These are phyloP conservation scores for Acer yangbiense DNA, from an alignment of 345 rosid species.

Conservation along the genomic window DNA sequence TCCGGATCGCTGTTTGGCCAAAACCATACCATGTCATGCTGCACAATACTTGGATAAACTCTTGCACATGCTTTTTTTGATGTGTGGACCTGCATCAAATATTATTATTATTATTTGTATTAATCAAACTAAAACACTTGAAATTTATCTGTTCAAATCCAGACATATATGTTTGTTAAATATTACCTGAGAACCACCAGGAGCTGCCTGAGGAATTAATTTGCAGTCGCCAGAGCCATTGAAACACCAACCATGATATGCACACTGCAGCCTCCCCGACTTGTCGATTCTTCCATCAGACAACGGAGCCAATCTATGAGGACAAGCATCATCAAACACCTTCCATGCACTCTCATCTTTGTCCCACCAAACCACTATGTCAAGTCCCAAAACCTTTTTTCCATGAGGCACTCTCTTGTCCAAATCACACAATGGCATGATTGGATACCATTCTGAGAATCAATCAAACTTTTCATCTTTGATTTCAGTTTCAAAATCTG, in stretches of 20 bases:
- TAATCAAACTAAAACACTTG: too few relatives aligned
- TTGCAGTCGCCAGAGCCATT: slow-evolving; percentile 69
- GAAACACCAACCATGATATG: slow-evolving; percentile 73
- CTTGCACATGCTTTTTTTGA: slow-evolving; percentile 72
- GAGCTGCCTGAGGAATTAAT: slow-evolving; percentile 47
- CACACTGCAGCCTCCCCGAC: slow-evolving; percentile 77
- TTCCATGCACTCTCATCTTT: not conserved
- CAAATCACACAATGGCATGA: not conserved
- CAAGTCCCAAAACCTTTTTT: not conserved
- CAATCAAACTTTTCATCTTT: not conserved
- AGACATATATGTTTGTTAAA: too few relatives aligned
- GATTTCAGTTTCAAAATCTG: not conserved
- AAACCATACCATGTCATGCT: slow-evolving; percentile 81
- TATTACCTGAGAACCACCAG: not conserved
- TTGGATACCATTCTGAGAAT: not conserved
- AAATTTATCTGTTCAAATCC: too few relatives aligned
- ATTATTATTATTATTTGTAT: too few relatives aligned
- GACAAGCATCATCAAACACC: slow-evolving; percentile 54
- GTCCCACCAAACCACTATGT: not conserved
- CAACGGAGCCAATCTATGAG: slow-evolving; percentile 75
- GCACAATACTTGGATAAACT: slow-evolving; percentile 66
- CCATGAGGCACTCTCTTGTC: not conserved
- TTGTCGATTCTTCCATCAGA: slow-evolving; percentile 54
- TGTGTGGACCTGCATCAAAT: slow-evolving; percentile 53
- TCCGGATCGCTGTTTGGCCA: slow-evolving; percentile 83